These are phyloP conservation scores for Pseudohalonectria lignicola DNA, from an alignment of 2,329 filamentous ascomycete genomes.

Conservation along the genomic window DNA sequence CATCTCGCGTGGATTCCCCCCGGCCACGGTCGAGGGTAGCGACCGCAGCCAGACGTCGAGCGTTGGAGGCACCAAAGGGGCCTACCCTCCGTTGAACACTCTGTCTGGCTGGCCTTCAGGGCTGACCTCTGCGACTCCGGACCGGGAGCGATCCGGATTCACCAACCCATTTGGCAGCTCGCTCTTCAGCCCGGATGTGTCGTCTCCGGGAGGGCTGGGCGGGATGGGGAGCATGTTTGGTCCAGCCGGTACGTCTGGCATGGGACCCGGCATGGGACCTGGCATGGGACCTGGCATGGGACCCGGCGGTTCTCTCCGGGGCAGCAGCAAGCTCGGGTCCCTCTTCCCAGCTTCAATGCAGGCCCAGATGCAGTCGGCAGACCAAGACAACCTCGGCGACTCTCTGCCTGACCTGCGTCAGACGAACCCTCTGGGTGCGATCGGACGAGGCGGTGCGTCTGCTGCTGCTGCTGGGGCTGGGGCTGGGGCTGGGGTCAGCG, in stretches of 20 bases:
- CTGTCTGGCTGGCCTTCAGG: slow-evolving; percentile 51
- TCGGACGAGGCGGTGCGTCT: slow-evolving; percentile 50
- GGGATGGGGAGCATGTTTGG: slow-evolving; percentile 58
- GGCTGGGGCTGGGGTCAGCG: too few relatives aligned
- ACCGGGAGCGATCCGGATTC: slow-evolving; percentile 48
- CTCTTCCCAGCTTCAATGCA: slow-evolving; percentile 86
- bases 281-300: too few relatives aligned
- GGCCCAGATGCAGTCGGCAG: slow-evolving; percentile 70
- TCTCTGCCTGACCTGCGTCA: slow-evolving; percentile 49
- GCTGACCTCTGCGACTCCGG: slow-evolving; percentile 54
- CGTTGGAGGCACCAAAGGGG: slow-evolving; percentile 54
- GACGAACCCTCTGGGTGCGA: slow-evolving; percentile 52
- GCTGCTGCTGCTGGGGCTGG: too few relatives aligned
- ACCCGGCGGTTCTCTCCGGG: slow-evolving; percentile 56
- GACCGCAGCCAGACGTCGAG: slow-evolving; percentile 93
- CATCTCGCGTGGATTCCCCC: slow-evolving; percentile 37
- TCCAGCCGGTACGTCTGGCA: too few relatives aligned
- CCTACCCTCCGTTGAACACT: slow-evolving; percentile 52
- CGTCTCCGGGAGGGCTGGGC: slow-evolving; percentile 49
- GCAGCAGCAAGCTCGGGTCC: slow-evolving; percentile 73
- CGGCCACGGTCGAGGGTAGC: slow-evolving; percentile 53
- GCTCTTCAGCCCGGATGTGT: slow-evolving; percentile 69
- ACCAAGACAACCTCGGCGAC: slow-evolving; percentile 51
- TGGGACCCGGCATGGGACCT: too few relatives aligned
- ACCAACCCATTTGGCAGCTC: slow-evolving; percentile 63